Conservation (phyloP, 345 rosid genomes). For the Gynandropsis gynandra region DNA sequence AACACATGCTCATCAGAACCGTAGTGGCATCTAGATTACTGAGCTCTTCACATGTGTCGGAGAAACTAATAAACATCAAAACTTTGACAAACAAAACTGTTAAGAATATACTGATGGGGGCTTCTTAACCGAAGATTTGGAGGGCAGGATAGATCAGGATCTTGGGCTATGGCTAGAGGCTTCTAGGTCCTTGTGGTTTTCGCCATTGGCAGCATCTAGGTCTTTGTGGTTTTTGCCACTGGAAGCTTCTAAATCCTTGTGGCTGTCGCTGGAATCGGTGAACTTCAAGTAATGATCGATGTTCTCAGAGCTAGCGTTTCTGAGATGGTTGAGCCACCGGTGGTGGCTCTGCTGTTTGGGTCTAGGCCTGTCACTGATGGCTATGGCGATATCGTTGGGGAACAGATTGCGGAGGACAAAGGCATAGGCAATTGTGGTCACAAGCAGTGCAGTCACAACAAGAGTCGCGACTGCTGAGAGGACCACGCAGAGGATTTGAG, state of each 20-base stretch:
- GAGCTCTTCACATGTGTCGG: conserved; percentile 29
- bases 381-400: conserved; percentile 66
- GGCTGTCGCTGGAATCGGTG: conserved; percentile 26
- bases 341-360: conserved; percentile 37
- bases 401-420: conserved; percentile 47
- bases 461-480: conserved; percentile 45
- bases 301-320: conserved; percentile 52
- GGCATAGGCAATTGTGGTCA: conserved; percentile 46
- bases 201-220: conserved; percentile 36
- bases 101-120: conserved; percentile 5
- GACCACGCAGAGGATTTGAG: conserved; percentile 38
- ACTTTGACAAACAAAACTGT: conserved; percentile 17
- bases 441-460: conserved; percentile 45
- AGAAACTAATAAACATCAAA: conserved; percentile 21
- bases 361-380: conserved; percentile 48
- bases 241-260: conserved; percentile 42
- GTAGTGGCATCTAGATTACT: conserved; percentile 17
- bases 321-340: conserved; percentile 49
- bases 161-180: conserved; percentile 26
- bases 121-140: conserved; percentile 1
- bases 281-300: conserved; percentile 63
- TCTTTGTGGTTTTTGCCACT: conserved; percentile 32
- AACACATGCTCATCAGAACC: conserved; percentile 34
- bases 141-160: conserved; percentile 15
- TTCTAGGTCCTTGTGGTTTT: conserved; percentile 37